A percentile compares a stretch with the other conserved stretches of the same genome.
Conservation (phyloP, 352 stramenopile genomes). For the Phytophthora palmivora region DNA sequence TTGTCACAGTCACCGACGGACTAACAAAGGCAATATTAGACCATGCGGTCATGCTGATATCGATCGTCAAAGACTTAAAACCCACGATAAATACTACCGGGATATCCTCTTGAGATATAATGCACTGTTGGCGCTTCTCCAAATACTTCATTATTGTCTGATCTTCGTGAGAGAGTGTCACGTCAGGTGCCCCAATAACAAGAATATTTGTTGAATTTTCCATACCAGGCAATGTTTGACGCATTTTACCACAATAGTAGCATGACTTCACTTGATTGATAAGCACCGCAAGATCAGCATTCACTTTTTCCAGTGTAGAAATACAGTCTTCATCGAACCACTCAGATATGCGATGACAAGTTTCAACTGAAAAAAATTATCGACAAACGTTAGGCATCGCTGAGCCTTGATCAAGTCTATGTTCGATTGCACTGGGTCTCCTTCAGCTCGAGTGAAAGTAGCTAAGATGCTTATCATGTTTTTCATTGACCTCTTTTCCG, state of each 20-base stretch:
- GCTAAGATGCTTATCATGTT: constrained; percentile 2
- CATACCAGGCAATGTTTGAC: no score
- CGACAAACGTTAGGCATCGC: constrained; percentile 1
- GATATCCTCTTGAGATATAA: constrained; percentile 4
- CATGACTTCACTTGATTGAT: constrained; percentile 10
- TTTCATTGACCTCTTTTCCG: no score
- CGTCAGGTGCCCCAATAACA: constrained; percentile 12
- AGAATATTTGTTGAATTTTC: background rate
- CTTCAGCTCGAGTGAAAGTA: background rate
- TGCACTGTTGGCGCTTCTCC: constrained; percentile 1
- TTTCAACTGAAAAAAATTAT: background rate
- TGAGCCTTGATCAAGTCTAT: background rate
- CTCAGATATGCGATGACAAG: background rate
- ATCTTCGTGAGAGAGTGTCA: constrained; percentile 18
- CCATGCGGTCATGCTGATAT: constrained; percentile 10
- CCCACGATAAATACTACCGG: constrained; percentile 22
- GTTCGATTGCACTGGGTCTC: background rate
- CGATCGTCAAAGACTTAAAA: constrained; percentile 14
- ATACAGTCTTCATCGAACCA: constrained; percentile 16
- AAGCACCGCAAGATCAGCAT: constrained; percentile 12
- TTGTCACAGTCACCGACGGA: constrained; percentile 7
- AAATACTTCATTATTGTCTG: constrained; percentile 18
- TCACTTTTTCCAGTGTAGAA: constrained; percentile 9
- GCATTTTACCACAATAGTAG: background rate
- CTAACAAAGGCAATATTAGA: constrained; percentile 21